Base-by-base conservation (phyloP, 2,329 filamentous ascomycete genomes). In the Penicillium sp. region DNA sequence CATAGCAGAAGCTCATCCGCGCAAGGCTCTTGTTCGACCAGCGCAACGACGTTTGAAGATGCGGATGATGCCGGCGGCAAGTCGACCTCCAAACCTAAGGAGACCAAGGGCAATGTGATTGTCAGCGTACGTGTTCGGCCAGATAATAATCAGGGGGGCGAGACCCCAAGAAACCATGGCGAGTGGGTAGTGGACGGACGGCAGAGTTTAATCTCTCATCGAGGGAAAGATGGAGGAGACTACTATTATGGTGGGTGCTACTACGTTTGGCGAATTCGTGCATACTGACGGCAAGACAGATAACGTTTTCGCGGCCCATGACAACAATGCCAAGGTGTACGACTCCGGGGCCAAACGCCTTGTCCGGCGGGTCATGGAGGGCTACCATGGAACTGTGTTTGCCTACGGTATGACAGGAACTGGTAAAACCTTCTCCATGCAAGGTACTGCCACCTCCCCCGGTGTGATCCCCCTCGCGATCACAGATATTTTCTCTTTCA, bases 331-430 rank as follows among this genome's bases (percentile, higher is more conserved):
- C 53, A 89, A 89, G 72, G 95, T 99, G 10, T 99, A 99, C 73
- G 95, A 99, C 76, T 88, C 93, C 62, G 91, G 87, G 46, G 95
- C 95, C 44, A 98, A 98, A 77, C 89, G 95, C 61, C 82, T 99
- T 51, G 95, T 99, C 47, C 89, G 95, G 66, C 85, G 95, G 68
- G 95, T 99, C 50, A 99, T 99, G 95, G 95, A 99, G 79, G 95
- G 95, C 43, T 99, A 98, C 73, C 93, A 98, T 70, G 95, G 93
- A 58, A 99, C 95, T 1, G 95, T 99, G 25, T 98, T 99, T 73
- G 93, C 93, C 19, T 99, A 99, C 74, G 95, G 95, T 71, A 98
- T 98, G 93, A 99, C 95, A 4, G 95, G 95, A 61, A 98, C 95
- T 0, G 95, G 95, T 66, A 99, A 99, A 80, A 99, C 95, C 0